Evolutionary conservation across 2,329 filamentous ascomycete genomes (phyloP).

Genomic region (Dothistroma septosporum): DNA sequence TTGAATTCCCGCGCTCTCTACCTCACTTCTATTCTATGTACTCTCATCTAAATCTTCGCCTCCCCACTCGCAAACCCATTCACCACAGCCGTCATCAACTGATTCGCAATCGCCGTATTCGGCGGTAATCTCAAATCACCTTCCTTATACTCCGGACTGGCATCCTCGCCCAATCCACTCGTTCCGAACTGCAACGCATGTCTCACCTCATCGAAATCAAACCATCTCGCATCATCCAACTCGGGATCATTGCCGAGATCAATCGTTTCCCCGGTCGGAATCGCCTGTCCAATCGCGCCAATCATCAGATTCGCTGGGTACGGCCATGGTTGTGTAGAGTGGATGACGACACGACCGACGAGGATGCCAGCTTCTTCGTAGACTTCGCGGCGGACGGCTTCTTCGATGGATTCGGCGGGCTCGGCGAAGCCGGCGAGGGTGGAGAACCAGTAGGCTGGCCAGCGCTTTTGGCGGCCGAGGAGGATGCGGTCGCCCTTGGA

Average conservation of each 20-base stretch:
- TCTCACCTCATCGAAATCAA: conserved; percentile 72
- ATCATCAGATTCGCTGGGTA: conserved; percentile 54
- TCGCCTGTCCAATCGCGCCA: conserved; percentile 76
- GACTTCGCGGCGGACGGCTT: conserved; percentile 49
- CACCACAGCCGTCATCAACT: conserved; percentile 74
- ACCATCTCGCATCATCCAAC: conserved; percentile 86
- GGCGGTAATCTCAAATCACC: conserved; percentile 78
- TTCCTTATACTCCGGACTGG: conserved; percentile 66
- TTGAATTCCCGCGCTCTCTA: not conserved
- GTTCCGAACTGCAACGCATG: conserved; percentile 67
- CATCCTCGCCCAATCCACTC: conserved; percentile 61
- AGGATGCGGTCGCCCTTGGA: conserved; percentile 72
- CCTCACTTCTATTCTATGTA: not conserved
- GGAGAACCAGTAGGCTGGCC: conserved; percentile 80
- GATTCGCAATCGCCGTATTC: conserved; percentile 85
- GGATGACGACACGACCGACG: conserved; percentile 49
- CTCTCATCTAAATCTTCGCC: conserved; percentile 39
- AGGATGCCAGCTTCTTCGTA: conserved; percentile 50
- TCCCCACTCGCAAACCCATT: conserved; percentile 63
- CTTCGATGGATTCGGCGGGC: conserved; percentile 49
- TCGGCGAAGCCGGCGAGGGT: conserved; percentile 63
- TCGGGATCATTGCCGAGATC: conserved; percentile 84
- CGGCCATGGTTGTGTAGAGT: conserved; percentile 52
- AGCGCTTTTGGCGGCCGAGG: conserved; percentile 79
- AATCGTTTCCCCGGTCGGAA: conserved; percentile 72